Percentiles rank a stretch among this genome's conserved stretches.
Conservation (phyloP, 495 filamentous ascomycete genomes). For the Hyaloscypha bicolor region DNA sequence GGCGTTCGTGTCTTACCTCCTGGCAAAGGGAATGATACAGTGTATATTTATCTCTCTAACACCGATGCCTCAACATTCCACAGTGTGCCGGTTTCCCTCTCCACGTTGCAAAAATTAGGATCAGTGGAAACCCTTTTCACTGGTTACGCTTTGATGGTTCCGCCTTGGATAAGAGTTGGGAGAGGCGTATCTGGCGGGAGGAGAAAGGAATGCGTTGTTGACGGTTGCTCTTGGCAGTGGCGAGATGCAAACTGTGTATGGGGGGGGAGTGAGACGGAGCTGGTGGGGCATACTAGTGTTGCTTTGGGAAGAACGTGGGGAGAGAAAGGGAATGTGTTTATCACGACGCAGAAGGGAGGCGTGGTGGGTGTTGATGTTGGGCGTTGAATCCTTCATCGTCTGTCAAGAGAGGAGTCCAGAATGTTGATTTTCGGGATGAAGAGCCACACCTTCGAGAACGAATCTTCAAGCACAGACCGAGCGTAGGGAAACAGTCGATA, state of each 20-base stretch:
- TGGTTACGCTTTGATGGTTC: neutral
- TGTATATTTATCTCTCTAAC: neutral
- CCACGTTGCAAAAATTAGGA: neutral
- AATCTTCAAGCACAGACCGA: too few species aligned
- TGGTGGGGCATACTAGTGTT: neutral
- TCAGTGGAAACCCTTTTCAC: neutral
- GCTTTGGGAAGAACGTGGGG: neutral
- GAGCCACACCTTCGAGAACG: too few species aligned
- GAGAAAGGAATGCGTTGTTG: neutral
- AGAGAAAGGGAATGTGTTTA: neutral
- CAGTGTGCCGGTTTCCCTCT: neutral
- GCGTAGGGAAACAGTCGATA: too few species aligned
- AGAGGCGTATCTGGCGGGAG: neutral
- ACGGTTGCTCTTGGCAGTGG: neutral
- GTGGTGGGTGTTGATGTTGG: neutral
- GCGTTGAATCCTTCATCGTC: neutral
- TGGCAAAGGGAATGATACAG: neutral
- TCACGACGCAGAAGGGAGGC: neutral
- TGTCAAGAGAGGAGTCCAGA: too few species aligned
- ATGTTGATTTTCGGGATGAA: too few species aligned
- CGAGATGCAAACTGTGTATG: neutral
- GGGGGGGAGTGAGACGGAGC: neutral
- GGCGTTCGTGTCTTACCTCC: conserved; percentile 12
- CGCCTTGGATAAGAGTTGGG: neutral
- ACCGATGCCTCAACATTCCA: neutral